Evolutionary conservation across 2,329 filamentous ascomycete genomes (phyloP), one percentile per base, ranked within the genome.

Genomic region (Xenoacremonium recifei): DNA sequence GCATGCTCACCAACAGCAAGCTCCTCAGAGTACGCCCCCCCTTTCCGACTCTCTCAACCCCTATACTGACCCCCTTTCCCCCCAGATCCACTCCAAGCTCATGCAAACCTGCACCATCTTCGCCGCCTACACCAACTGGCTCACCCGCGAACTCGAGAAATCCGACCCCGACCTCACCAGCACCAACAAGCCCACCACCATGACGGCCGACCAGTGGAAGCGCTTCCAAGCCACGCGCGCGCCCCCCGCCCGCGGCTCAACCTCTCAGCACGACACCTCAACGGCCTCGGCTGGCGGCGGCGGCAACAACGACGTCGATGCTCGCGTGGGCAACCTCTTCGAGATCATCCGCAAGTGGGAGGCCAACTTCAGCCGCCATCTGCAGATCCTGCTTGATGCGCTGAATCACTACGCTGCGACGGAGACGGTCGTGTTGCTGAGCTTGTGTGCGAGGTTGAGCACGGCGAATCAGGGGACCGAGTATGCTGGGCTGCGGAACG

Each of bases 1-100:
- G 93, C 72, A 97, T 97, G 90, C 76, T 99, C 51, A 99, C 93
- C 16, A 96, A 99, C 65, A 89, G 89, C 61, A 96, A 96, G 70
- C 76, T 99, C 6, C 71, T 99, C 5, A 85, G 89, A 68, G 92
- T 96, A 77, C 51, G 75, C 66, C 11, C 30, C 32, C 30, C 9
- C 18, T 6, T 29, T 21, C 27, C 21, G 31, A 30, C 13, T 18
- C 27, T 41, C 21, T 38, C 15, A 25, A 18, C 16, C 27, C 29
- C 10, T 38, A 25, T 13, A 19, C 55, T 58, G 42, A 59, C 40
- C 4, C 16, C 3, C 5, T 17, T 6, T 19, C 2, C n/a, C n/a
- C n/a, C n/a, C 43, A 96, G 92, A 95, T 99, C 61, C 92, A 97
- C 70, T 93, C 91, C 44, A 97, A 97, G 64, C 80, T 99, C 36